phyloP scores from a whole-genome alignment of 805 yeast genomes.

The Saturnispora galanensis region DNA sequence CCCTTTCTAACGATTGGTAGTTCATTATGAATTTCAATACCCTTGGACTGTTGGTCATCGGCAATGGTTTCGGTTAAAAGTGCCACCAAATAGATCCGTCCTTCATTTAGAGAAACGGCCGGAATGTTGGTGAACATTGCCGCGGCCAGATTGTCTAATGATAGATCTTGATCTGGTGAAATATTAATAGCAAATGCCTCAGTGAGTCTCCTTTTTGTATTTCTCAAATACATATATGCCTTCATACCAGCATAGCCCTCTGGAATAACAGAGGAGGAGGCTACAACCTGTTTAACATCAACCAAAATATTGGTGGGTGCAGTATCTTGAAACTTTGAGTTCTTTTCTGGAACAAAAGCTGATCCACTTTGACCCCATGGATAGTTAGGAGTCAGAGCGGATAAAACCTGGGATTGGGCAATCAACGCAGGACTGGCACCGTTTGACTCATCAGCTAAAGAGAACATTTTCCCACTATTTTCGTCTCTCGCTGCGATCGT shows the following conservation, averaged over 20 bases:
- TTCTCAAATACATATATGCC: constrained; percentile 64
- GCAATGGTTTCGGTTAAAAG: constrained; percentile 58
- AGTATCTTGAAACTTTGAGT: constrained; percentile 37
- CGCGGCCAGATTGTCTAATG: constrained; percentile 62
- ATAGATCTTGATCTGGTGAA: constrained; percentile 44
- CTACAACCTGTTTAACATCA: constrained; percentile 61
- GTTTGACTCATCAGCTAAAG: constrained; percentile 13
- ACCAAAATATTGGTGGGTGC: constrained; percentile 62
- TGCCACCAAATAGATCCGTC: constrained; percentile 67
- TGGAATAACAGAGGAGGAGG: constrained; percentile 50
- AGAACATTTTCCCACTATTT: constrained; percentile 45
- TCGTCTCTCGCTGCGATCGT: constrained; percentile 59
- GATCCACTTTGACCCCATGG: constrained; percentile 37
- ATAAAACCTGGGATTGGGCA: constrained; percentile 57
- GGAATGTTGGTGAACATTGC: constrained; percentile 75
- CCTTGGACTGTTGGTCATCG: background rate
- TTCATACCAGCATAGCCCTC: constrained; percentile 62
- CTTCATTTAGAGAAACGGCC: constrained; percentile 44
- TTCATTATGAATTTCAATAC: constrained; percentile 2
- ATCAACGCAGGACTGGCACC: constrained; percentile 42
- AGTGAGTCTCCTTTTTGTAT: constrained; percentile 52
- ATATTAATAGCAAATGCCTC: constrained; percentile 72
- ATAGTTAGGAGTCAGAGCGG: constrained; percentile 64
- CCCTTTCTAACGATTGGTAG: constrained; percentile 51
- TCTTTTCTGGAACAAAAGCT: constrained; percentile 34